Evolutionary conservation across 148 eudicot species (phyloP), one percentile per base, ranked within the genome.

Genomic region (Pharnaceum exiguum): DNA sequence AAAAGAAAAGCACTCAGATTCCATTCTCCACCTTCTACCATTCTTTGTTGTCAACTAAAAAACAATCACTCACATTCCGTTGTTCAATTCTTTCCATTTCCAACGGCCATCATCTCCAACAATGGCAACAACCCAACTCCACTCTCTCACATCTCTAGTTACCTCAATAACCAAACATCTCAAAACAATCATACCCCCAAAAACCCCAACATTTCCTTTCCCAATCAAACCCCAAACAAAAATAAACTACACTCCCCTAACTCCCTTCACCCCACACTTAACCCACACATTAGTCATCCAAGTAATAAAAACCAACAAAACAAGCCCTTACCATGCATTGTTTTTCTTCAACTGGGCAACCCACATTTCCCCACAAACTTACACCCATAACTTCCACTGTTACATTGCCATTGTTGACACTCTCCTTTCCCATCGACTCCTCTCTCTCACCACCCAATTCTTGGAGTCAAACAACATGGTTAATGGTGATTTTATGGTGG

Each of bases 401-500:
- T 56, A 56, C 18, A 8, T 28, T 5, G 70, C 49, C 22, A 66
- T 57, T 48, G 16, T 56, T 5, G 56, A 66, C 31, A 10, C 29
- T 9, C 37, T 47, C 16, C n/a, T 66, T 4, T 56, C 56, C 21
- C 62, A 66, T 28, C 30, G 46, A 0, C 55, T 47, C 1, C 50
- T 47, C 23, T 5, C 55, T 2, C 21, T 21, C 9, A 48, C 70
- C 9, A 30, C 37, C 48, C 62, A 57, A 32, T 56, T 66, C 39
- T 36, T 66, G 1, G 62, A 56, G 38, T 17, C 30, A 5, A 21
- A 39, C 1, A 38, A 48, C 21, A 67, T 19, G 28, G 56, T 76
- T 0, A 65, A 61, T n/a, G n/a, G n/a, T 1, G 82, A 80, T 54
- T 68, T 67, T 37, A 70, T 62, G 52, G 62, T 76, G 53, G 65